Evolutionary conservation across 495 filamentous ascomycete species (phyloP), one percentile per base, ranked within the genome.

Genomic region (Viridothelium virens): DNA sequence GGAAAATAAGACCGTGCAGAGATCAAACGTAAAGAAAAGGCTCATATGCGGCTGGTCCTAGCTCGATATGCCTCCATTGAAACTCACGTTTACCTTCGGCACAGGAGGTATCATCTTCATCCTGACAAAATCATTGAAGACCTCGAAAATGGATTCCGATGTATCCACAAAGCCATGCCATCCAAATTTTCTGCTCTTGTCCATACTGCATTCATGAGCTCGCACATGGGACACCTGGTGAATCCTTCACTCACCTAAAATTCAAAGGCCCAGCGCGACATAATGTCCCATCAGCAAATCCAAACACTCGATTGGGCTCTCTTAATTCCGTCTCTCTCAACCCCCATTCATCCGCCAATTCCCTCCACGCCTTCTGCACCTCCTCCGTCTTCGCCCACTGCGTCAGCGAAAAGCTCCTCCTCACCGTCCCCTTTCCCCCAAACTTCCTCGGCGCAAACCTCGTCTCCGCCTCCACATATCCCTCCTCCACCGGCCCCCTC

Each of bases 311-410:
- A 46, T 75, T 72, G 2, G 69, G 50, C 48, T 74, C 72, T 34
- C 41, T 61, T 48, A 75, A 62, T 59, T 78, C 73, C 70, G 74
- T 74, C 46, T 74, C 71, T 61, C 65, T 62, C 50, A 76, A 66
- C 7, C 61, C 67, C 61, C 70, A 56, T 67, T 72, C 37, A 9
- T 65, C 34, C 12, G 74, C 71, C 46, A 81, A 37, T 53, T 72
- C 69, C n/a, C 63, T 66, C 79, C 80, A 82, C 2, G 80, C 78
- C 34, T 74, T 68, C 70, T 78, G 74, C 3, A 84, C 78, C n/a
- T 82, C 75, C 1, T 71, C 69, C 63, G 62, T 70, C 63, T 77
- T 76, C 14, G 81, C 77, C 82, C 79, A 84, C 61, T 79, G 72
- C 0, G 71, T 68, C 10, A 82, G 71, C 18, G 68, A 76, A 63